Base-by-base conservation (phyloP, 2,329 filamentous ascomycete species). In the Sclerotinia sclerotiorum region DNA sequence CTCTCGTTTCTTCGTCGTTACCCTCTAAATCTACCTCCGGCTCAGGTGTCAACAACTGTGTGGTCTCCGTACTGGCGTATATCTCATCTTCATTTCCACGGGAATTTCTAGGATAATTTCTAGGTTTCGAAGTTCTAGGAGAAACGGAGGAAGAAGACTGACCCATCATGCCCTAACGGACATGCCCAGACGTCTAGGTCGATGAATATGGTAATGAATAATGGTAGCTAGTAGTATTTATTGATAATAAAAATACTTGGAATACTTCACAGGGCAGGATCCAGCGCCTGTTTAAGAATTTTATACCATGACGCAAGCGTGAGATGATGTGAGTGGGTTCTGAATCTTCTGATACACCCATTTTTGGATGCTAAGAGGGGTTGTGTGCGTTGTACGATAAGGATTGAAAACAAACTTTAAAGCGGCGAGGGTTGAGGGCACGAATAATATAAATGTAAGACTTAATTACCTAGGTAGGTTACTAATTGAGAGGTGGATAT, bases 1-100 rank as follows among this genome's bases (percentile, higher is more conserved):
- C 24, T 46, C 46, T 51, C 15, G n/a, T 32, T 39, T 15, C 29
- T 6, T 72, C 68, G 49, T 72, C 70, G 39, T 42, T 42, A 3
- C 27, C 62, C 35, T 65, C 49, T 3, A 62, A 27, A 42, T 69
- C 57, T 29, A 70, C 66, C 35, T 76, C 74, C 8, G 72, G 68
- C 65, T 74, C 72, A 19, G 52, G 56, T 44, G 69, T 67, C 27
- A 74, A 54, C 35, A 74, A 55, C 15, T 63, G 61, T 46, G 70
- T 62, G 21, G 46, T 62, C 24, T 62, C 60, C 44, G 19, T 46
- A 70, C 49, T 71, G 69, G 2, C 10, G 15, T 29, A 55, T 21
- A 42, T 65, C 32, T 44, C 62, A 65, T 55, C 29, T 49, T 29
- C 24, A 39, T 63, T 27, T 17, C 32, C 32, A 61, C 58, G 52